Conservation (phyloP, 2,329 filamentous ascomycete genomes). For the Neofusicoccum cordaticola region DNA sequence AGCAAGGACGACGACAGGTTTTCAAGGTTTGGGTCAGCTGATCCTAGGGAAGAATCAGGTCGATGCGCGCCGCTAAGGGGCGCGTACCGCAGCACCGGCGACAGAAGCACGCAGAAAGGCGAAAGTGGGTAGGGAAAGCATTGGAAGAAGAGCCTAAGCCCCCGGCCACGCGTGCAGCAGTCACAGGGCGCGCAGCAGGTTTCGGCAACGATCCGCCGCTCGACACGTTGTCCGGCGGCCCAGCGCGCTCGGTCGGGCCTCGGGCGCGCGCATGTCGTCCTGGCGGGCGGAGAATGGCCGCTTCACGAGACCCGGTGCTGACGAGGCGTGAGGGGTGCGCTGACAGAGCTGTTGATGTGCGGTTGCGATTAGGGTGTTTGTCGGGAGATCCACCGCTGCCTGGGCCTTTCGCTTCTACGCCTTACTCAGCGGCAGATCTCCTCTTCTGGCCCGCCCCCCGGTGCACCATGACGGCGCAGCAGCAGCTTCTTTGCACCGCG, state of each 20-base stretch:
- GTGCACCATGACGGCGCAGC: background rate
- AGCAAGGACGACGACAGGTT: conserved; percentile 4
- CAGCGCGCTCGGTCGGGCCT: background rate
- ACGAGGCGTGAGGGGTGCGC: background rate
- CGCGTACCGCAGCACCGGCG: background rate
- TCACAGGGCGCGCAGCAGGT: background rate
- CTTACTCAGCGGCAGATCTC: conserved; percentile 12
- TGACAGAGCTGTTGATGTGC: background rate
- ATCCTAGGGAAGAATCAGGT: background rate
- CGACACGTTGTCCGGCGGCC: background rate
- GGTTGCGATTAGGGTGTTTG: conserved; percentile 12
- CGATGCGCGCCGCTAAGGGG: background rate
- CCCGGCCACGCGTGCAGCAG: background rate
- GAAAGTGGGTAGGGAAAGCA: background rate
- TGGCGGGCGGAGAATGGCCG: background rate
- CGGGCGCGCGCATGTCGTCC: background rate
- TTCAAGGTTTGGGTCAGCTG: background rate
- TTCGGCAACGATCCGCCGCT: conserved; percentile 5
- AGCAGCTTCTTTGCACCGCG: background rate
- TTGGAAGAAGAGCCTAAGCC: background rate
- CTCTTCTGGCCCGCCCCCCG: background rate
- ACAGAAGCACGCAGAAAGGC: background rate
- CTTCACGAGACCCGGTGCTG: background rate
- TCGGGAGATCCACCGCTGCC: conserved; percentile 10
- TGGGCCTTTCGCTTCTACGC: conserved; percentile 1